Evolutionary conservation across 495 filamentous ascomycete species (phyloP).

Genomic region (Umbilicaria muhlenbergii): DNA sequence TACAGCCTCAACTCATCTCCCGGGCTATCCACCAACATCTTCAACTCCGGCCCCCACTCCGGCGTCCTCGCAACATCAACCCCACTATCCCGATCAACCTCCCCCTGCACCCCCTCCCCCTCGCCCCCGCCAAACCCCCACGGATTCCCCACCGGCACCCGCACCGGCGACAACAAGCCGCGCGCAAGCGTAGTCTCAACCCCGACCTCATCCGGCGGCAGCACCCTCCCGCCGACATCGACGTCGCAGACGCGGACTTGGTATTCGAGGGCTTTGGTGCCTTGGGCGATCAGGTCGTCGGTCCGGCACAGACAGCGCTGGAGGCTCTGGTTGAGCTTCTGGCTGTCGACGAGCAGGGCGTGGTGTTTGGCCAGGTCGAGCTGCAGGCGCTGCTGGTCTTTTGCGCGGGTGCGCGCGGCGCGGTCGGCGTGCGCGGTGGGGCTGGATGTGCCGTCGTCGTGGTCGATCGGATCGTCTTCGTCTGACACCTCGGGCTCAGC

Average conservation of each 20-base stretch:
- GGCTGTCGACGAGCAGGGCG: conserved; percentile 69
- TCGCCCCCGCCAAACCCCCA: too few species aligned
- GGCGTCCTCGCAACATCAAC: too few species aligned
- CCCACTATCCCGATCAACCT: too few species aligned
- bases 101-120: too few species aligned
- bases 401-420: conserved; percentile 24
- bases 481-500: conserved; percentile 14
- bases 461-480: conserved; percentile 1
- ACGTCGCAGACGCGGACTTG: conserved; percentile 59
- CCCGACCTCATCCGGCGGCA: conserved; percentile 48
- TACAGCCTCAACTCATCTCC: too few species aligned
- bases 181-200: conserved; percentile 30
- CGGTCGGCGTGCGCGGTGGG: too few species aligned
- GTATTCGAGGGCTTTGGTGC: conserved; percentile 72
- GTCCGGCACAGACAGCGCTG: conserved; percentile 76
- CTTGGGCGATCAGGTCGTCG: conserved; percentile 78
- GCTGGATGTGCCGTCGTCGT: too few species aligned
- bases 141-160: too few species aligned
- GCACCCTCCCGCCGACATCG: conserved; percentile 66
- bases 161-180: conserved; percentile 20
- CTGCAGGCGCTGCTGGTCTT: conserved; percentile 62
- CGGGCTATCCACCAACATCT: too few species aligned
- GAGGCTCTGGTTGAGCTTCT: conserved; percentile 86
- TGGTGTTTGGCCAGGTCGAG: conserved; percentile 81
- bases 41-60: too few species aligned